Evolutionary conservation across 23 red algal species (phyloP).

Genomic region (Gracilariopsis chorda): DNA sequence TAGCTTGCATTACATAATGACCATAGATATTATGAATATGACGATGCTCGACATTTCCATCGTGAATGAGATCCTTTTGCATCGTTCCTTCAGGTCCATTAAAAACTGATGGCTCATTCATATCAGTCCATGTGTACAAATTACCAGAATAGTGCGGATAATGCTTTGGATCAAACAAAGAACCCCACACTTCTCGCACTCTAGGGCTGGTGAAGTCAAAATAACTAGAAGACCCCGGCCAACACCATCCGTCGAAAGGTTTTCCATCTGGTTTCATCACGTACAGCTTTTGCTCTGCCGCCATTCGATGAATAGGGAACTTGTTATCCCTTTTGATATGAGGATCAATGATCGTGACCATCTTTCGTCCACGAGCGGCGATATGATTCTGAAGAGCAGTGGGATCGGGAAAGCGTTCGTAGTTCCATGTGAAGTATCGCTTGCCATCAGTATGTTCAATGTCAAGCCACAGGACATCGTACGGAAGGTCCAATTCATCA

Average conservation of each 20-base stretch:
- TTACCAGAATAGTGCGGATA: slow-evolving; percentile 77
- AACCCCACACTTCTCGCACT: slow-evolving; percentile 71
- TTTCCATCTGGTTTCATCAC: slow-evolving; percentile 69
- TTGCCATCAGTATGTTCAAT: slow-evolving; percentile 99
- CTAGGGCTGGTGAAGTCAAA: slow-evolving; percentile 62
- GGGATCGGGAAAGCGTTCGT: slow-evolving; percentile 84
- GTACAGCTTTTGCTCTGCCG: slow-evolving; percentile 44
- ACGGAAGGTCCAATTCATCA: slow-evolving; percentile 84
- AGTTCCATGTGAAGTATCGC: slow-evolving; percentile 98
- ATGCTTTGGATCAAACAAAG: slow-evolving; percentile 52
- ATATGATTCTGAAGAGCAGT: slow-evolving; percentile 55
- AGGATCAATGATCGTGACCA: slow-evolving; percentile 98
- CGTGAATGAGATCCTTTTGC: slow-evolving; percentile 83
- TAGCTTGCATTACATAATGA: slow-evolving; percentile 74
- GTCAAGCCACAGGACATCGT: slow-evolving; percentile 97
- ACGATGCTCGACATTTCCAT: slow-evolving; percentile 82
- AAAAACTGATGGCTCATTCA: slow-evolving; percentile 99
- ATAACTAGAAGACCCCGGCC: slow-evolving; percentile 87
- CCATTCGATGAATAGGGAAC: slow-evolving; percentile 72
- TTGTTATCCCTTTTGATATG: slow-evolving; percentile 89
- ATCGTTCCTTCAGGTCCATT: slow-evolving; percentile 91
- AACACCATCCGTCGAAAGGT: slow-evolving; percentile 88
- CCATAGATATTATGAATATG: slow-evolving; percentile 97
- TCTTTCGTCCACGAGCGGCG: slow-evolving; percentile 61
- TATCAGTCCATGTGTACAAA: slow-evolving; percentile 96